phyloP scores from a whole-genome alignment of 371 early-diverging fungal genomes.

The Spraguea lophii region DNA sequence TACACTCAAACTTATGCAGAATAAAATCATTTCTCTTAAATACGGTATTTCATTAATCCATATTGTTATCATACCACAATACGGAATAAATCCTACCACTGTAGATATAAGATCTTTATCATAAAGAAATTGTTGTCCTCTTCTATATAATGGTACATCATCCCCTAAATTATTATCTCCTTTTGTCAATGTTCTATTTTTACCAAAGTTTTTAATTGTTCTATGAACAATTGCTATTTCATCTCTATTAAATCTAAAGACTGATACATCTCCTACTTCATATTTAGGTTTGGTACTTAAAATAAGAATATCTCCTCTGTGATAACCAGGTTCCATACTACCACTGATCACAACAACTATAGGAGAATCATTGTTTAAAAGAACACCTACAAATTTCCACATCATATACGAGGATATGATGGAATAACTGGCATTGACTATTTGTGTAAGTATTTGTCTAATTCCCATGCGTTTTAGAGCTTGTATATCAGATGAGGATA shows the following conservation, averaged over 20 bases:
- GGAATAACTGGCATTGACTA: constrained; percentile 33
- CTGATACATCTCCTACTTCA: constrained; percentile 71
- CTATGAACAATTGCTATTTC: constrained; percentile 93
- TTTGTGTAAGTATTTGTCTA: constrained; percentile 26
- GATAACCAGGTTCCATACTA: constrained; percentile 91
- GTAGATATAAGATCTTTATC: constrained; percentile 26
- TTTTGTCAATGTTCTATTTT: constrained; percentile 64
- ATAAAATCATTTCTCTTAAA: constrained; percentile 29
- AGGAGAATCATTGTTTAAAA: constrained; percentile 76
- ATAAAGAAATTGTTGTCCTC: constrained; percentile 55
- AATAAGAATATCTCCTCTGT: constrained; percentile 82
- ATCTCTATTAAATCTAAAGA: constrained; percentile 70
- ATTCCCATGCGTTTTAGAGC: constrained; percentile 22
- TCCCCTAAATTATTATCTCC: constrained; percentile 85
- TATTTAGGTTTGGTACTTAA: constrained; percentile 54
- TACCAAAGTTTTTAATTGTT: constrained; percentile 52
- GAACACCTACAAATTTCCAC: constrained; percentile 68
- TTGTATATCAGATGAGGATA: constrained; percentile 21
- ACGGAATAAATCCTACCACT: constrained; percentile 50
- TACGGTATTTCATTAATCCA: constrained; percentile 33
- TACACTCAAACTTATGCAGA: constrained; percentile 17
- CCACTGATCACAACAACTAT: constrained; percentile 92
- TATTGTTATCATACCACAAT: constrained; percentile 73
- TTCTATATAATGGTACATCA: constrained; percentile 73
- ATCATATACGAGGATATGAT: constrained; percentile 58